phyloP scores from a whole-genome alignment of 495 filamentous ascomycete species.

The Tuber borchii region DNA sequence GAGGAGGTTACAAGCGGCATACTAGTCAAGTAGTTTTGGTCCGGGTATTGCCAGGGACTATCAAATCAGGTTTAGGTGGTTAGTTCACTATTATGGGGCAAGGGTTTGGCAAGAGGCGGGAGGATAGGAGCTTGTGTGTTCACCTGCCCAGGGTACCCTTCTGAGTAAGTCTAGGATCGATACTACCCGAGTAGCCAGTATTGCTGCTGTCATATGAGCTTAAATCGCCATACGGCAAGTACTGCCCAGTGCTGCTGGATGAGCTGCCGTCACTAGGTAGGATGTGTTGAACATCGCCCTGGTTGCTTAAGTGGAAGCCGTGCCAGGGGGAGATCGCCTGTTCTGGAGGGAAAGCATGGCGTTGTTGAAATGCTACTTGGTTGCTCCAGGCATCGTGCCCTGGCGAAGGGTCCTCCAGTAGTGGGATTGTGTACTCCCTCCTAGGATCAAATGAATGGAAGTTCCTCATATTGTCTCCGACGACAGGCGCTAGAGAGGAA shows the following conservation, averaged over 20 bases:
- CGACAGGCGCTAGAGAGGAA: too few species aligned
- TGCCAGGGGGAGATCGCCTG: too few species aligned
- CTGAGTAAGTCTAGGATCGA: not conserved
- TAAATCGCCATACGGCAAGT: too few species aligned
- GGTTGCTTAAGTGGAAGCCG: not conserved
- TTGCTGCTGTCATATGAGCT: too few species aligned
- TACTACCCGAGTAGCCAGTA: too few species aligned
- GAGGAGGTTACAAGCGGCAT: not conserved
- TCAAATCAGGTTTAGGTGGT: not conserved
- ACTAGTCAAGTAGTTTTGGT: not conserved
- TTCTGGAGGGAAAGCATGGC: too few species aligned
- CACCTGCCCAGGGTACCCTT: not conserved
- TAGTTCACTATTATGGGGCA: not conserved
- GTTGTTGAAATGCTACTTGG: too few species aligned
- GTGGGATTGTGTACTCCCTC: too few species aligned
- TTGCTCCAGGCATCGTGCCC: too few species aligned
- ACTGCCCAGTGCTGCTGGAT: not conserved
- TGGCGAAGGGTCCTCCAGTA: too few species aligned
- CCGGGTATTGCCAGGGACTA: not conserved
- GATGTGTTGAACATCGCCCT: not conserved
- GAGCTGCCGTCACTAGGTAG: not conserved
- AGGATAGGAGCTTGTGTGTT: not conserved
- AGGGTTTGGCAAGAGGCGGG: not conserved
- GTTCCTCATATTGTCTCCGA: too few species aligned
- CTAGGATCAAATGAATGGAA: too few species aligned